A percentile compares a stretch with the other conserved stretches of the same genome.
These are phyloP conservation scores for Trichoderma lentiforme DNA, from an alignment of 2,329 filamentous ascomycete species.

Conservation along the genomic window DNA sequence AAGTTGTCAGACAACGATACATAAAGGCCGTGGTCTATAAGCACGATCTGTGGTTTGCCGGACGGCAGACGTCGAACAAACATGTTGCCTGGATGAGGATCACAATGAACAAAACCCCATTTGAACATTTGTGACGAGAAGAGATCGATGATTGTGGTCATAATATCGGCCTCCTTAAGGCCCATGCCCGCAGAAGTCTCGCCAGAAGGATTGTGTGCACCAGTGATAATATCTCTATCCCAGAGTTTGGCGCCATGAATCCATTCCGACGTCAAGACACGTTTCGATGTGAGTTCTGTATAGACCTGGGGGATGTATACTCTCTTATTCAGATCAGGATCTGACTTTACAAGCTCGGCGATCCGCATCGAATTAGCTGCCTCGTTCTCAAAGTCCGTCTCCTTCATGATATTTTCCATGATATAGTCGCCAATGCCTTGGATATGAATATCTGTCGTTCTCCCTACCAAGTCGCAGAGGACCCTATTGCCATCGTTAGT, in stretches of 20 bases:
- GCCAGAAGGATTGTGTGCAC: not conserved
- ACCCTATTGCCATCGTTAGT: conserved; percentile 29
- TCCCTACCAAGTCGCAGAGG: not conserved
- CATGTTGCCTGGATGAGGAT: conserved; percentile 16
- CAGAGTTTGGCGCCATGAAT: conserved; percentile 16
- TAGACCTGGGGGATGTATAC: conserved; percentile 16
- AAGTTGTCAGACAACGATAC: not conserved
- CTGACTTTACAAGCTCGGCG: not conserved
- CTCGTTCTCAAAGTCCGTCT: conserved; percentile 17
- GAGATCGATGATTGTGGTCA: conserved; percentile 9
- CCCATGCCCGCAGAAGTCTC: not conserved
- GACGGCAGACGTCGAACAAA: conserved; percentile 11
- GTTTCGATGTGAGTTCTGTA: not conserved
- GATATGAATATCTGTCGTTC: not conserved
- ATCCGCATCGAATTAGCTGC: not conserved
- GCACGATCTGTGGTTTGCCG: conserved; percentile 10
- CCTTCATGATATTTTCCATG: conserved; percentile 16
- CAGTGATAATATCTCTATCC: conserved; percentile 13
- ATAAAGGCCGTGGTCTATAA: conserved; percentile 14
- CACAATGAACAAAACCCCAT: conserved; percentile 17
- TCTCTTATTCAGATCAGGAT: not conserved
- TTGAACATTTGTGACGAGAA: conserved; percentile 19
- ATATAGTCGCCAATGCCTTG: conserved; percentile 9
- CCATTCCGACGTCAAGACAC: conserved; percentile 13
- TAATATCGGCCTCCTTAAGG: conserved; percentile 1